Evolutionary conservation across 108 stramenopile species (phyloP).

Genomic region (Aureococcus anophagefferens): DNA sequence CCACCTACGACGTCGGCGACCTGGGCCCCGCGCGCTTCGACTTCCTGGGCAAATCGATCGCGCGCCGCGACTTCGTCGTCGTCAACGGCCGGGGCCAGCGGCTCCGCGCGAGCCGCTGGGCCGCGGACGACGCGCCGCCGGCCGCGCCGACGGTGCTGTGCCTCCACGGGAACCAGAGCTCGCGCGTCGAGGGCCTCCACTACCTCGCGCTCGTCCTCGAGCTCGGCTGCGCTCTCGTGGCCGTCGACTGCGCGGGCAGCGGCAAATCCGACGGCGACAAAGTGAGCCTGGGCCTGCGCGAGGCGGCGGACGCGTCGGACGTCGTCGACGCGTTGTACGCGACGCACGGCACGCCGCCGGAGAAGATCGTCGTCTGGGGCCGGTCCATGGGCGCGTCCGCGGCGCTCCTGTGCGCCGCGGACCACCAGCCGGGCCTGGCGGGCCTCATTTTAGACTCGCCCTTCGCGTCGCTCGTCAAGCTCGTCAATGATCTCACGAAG

Average conservation of each 20-base stretch:
- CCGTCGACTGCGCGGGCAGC: constrained; percentile 47
- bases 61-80: constrained; percentile 36
- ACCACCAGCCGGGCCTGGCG: constrained; percentile 43
- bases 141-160: constrained; percentile 16
- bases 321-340: constrained; percentile 14
- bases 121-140: background rate
- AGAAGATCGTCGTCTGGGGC: constrained; percentile 46
- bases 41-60: too few relatives aligned
- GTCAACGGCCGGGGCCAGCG: constrained; percentile 27
- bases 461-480: constrained; percentile 35
- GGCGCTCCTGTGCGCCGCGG: constrained; percentile 40
- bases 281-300: constrained; percentile 45
- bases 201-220: constrained; percentile 31
- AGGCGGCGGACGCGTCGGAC: constrained; percentile 39
- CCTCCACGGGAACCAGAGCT: constrained; percentile 27
- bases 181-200: constrained; percentile 27
- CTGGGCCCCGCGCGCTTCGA: too few relatives aligned
- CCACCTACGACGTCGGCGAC: too few relatives aligned
- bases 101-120: constrained; percentile 26
- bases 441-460: constrained; percentile 45
- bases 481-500: constrained; percentile 9
- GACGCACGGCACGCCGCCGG: background rate
- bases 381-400: constrained; percentile 56
- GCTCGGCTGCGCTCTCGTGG: constrained; percentile 35
- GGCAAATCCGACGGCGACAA: constrained; percentile 45